Conservation (phyloP, 495 filamentous ascomycete species). For the Lophiotrema nucula region DNA sequence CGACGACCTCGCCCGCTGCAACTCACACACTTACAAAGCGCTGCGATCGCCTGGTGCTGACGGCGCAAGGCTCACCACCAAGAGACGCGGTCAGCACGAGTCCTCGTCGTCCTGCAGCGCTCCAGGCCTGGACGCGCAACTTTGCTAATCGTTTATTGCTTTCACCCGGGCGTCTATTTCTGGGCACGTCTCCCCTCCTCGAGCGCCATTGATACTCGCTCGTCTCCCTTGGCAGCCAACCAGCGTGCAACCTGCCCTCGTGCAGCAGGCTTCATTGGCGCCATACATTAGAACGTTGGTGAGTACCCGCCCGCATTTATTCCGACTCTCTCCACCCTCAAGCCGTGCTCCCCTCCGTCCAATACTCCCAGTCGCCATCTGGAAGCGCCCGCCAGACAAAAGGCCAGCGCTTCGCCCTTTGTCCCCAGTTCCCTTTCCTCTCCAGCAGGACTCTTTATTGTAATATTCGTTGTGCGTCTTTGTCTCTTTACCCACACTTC, state of each 20-base stretch:
- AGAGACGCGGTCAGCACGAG: slow-evolving; percentile 4
- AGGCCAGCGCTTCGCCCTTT: slow-evolving; percentile 32
- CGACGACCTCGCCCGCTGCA: not conserved
- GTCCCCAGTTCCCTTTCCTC: slow-evolving; percentile 17
- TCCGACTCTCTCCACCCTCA: slow-evolving; percentile 36
- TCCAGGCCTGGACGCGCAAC: slow-evolving; percentile 25
- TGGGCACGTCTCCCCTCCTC: slow-evolving; percentile 23
- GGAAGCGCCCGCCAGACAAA: slow-evolving; percentile 41
- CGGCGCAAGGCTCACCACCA: not conserved
- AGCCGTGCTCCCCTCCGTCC: slow-evolving; percentile 25
- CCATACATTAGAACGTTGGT: slow-evolving; percentile 29
- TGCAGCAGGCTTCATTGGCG: slow-evolving; percentile 28
- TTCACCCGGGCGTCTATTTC: slow-evolving; percentile 43
- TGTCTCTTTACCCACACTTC: slow-evolving; percentile 10
- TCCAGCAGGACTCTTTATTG: slow-evolving; percentile 38
- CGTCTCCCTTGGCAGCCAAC: slow-evolving; percentile 34
- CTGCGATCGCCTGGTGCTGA: not conserved
- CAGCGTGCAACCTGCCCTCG: slow-evolving; percentile 26
- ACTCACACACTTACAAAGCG: not conserved
- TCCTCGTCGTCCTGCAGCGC: slow-evolving; percentile 9
- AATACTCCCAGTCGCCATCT: slow-evolving; percentile 10
- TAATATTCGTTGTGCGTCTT: slow-evolving; percentile 32
- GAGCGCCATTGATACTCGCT: slow-evolving; percentile 15
- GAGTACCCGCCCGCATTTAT: slow-evolving; percentile 38
- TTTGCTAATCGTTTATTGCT: slow-evolving; percentile 32